Evolutionary conservation across 2,329 filamentous ascomycete genomes (phyloP).

Genomic region (Aspergillus nomiae): DNA sequence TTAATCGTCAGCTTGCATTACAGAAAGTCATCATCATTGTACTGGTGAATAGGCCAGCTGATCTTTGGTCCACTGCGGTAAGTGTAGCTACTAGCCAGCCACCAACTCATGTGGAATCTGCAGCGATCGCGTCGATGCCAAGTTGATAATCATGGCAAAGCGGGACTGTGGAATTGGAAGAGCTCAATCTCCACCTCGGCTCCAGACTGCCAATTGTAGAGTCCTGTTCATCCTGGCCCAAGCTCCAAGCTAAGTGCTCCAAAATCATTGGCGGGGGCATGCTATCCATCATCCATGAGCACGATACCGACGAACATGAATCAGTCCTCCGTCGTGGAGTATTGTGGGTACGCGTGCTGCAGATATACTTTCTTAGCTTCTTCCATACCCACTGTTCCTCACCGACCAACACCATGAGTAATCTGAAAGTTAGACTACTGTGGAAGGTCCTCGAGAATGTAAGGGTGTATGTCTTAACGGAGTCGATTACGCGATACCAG

Average conservation of each 20-base stretch:
- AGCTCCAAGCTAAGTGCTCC: conserved; percentile 7
- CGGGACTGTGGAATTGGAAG: conserved; percentile 1
- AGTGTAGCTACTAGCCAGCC: conserved; percentile 13
- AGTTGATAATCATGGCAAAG: conserved; percentile 7
- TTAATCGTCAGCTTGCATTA: not conserved
- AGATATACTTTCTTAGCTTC: not conserved
- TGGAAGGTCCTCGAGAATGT: not conserved
- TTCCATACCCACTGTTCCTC: conserved; percentile 1
- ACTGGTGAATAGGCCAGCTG: conserved; percentile 4
- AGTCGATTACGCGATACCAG: not conserved
- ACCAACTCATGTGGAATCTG: conserved; percentile 10
- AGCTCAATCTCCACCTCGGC: conserved; percentile 8
- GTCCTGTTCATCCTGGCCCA: not conserved
- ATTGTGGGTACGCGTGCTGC: not conserved
- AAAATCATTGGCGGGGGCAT: conserved; percentile 6
- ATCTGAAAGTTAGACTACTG: not conserved
- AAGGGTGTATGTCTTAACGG: not conserved
- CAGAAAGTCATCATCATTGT: not conserved
- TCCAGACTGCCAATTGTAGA: conserved; percentile 11
- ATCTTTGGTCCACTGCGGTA: conserved; percentile 10
- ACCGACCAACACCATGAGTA: not conserved
- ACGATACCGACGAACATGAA: not conserved
- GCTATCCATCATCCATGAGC: not conserved
- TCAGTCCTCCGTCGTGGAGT: not conserved
- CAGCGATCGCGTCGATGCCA: conserved; percentile 11